A percentile compares a stretch with the other conserved stretches of the same genome.
Evolutionary conservation across 73 alveolate species (phyloP).

Genomic region (Diophrys appendiculata): DNA sequence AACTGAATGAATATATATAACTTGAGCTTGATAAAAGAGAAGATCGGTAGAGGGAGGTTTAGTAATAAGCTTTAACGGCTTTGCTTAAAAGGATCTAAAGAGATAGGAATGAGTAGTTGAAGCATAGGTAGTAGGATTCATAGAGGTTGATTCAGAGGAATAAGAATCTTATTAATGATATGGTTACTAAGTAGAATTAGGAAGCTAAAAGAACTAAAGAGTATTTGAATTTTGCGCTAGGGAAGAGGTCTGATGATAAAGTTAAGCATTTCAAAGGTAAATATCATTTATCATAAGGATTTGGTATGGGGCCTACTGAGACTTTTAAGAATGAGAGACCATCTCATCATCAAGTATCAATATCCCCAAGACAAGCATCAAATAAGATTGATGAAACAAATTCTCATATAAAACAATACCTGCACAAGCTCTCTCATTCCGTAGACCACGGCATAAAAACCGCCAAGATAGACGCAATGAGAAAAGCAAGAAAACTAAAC

Average conservation of each 20-base stretch:
- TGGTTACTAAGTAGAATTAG: conserved; percentile 48
- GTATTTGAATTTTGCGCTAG: conserved; percentile 41
- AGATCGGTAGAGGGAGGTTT: not conserved
- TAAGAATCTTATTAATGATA: conserved; percentile 61
- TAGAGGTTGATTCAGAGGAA: conserved; percentile 67
- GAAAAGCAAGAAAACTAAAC: too few species aligned
- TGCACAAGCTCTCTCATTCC: conserved; percentile 54
- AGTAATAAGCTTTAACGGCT: conserved; percentile 4
- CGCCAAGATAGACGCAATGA: too few species aligned
- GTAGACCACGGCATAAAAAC: too few species aligned
- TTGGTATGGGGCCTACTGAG: not conserved
- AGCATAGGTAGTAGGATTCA: conserved; percentile 65
- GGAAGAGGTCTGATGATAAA: conserved; percentile 6
- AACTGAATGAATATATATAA: too few species aligned
- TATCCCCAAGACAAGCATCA: too few species aligned
- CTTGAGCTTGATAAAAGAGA: not conserved
- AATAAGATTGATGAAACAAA: conserved; percentile 7
- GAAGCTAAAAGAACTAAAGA: conserved; percentile 59
- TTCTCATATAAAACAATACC: conserved; percentile 40
- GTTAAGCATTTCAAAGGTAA: not conserved
- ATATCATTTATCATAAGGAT: not conserved
- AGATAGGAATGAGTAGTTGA: conserved; percentile 60
- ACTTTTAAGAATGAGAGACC: not conserved
- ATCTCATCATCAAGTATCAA: too few species aligned
- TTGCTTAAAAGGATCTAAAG: conserved; percentile 64